Evolutionary conservation across 2,329 filamentous ascomycete genomes (phyloP), one percentile per base, ranked within the genome.

Genomic region (Penicillium capsulatum): DNA sequence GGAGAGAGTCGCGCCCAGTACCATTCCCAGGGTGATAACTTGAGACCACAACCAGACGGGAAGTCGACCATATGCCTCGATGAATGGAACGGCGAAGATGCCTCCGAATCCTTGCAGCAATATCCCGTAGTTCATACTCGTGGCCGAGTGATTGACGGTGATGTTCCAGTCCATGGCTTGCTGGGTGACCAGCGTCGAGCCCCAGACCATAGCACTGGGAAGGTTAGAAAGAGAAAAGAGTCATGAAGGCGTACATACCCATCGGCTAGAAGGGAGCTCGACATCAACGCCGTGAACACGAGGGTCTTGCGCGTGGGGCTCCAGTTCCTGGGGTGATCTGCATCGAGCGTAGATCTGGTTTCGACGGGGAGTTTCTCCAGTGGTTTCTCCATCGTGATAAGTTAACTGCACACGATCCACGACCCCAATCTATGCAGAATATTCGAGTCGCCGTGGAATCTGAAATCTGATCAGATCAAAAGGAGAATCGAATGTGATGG

Each of bases 11-110:
- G 63, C 61, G 1, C 67, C 68, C 7, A 67, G 42, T 3, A 70
- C 60, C 48, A 68, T 65, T 27, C 63, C 54, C 45, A 61, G 59
- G 3, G 64, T 60, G 29, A 67, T 51, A 3, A 66, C 37, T 34
- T 67, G 64, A 2, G 66, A 60, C 66, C 66, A 71, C 28, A 70
- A 54, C 60, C 67, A 65, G 27, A 69, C 53, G 1, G 68, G 68
- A 14, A 66, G 60, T 28, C 68, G 55, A 46, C 68, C 65, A 45
- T 65, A 68, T 1, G 63, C 60, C 40, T 67, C 61, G 31, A 66
- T 65, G 1, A 67, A 44, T 3, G 63, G 64, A 11, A 66, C 63
- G 2, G 61, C 63, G 29, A 67, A 51, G 11, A 66, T 54, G 3
- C 64, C 64, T 7, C 64, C 64, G 15, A 64, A 55, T 0, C 63